These are phyloP conservation scores for Suhomyces sp. DNA, from an alignment of 805 yeast species.

Conservation along the genomic window DNA sequence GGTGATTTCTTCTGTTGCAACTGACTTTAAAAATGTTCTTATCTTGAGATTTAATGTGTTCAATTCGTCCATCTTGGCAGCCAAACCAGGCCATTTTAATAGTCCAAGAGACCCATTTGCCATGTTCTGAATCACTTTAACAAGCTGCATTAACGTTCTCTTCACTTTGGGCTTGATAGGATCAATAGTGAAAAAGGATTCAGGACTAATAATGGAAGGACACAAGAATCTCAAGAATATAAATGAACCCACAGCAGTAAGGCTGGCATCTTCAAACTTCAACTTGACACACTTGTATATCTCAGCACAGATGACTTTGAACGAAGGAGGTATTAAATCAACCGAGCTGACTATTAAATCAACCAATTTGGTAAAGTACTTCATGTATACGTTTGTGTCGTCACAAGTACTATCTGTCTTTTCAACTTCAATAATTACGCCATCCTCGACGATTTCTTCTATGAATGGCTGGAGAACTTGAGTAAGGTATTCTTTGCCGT, in stretches of 20 bases:
- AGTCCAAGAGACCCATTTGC: conserved; percentile 75
- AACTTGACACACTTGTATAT: conserved; percentile 54
- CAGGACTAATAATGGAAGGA: conserved; percentile 91
- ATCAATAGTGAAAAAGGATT: conserved; percentile 43
- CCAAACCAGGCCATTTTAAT: conserved; percentile 61
- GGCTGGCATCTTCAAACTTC: conserved; percentile 60
- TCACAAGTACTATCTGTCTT: conserved; percentile 34
- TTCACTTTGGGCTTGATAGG: conserved; percentile 39
- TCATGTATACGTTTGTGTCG: conserved; percentile 48
- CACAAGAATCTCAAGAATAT: conserved; percentile 76
- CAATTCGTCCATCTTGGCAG: conserved; percentile 38
- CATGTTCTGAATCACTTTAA: conserved; percentile 79
- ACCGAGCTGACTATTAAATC: conserved; percentile 57
- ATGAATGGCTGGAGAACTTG: conserved; percentile 55
- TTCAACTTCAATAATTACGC: conserved; percentile 64
- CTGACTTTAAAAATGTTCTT: conserved; percentile 23
- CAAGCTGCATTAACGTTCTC: conserved; percentile 71
- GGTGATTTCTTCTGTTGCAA: conserved; percentile 16
- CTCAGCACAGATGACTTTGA: conserved; percentile 66
- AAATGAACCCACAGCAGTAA: conserved; percentile 79
- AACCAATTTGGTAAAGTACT: conserved; percentile 54
- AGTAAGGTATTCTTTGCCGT: conserved; percentile 59
- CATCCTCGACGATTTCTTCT: conserved; percentile 45
- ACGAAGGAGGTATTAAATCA: conserved; percentile 62
- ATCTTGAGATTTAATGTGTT: conserved; percentile 26